phyloP scores from a whole-genome alignment of 257 asterid species.

The Solanum piurae region DNA sequence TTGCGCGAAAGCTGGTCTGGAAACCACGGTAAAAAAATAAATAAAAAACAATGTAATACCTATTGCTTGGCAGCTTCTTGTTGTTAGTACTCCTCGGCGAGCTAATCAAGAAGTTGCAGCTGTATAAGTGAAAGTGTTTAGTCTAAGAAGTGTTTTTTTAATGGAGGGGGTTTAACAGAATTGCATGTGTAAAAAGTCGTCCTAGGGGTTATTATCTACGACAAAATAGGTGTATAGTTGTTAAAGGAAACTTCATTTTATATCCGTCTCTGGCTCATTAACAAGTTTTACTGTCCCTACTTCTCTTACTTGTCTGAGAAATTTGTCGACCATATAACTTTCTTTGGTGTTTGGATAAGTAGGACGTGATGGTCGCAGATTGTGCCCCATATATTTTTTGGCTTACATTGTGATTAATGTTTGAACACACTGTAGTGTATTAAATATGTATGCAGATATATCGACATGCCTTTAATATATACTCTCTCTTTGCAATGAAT shows the following conservation, averaged over 20 bases:
- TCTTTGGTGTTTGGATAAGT: background rate
- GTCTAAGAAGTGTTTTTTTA: background rate
- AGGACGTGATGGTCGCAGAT: background rate
- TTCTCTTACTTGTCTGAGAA: background rate
- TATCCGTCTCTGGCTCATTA: background rate
- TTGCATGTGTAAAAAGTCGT: background rate
- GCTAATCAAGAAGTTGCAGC: background rate
- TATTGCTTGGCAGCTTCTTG: background rate
- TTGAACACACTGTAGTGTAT: background rate
- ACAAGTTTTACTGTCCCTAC: background rate
- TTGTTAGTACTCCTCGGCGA: background rate
- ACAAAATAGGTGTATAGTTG: background rate
- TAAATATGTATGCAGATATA: background rate
- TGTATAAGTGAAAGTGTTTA: background rate
- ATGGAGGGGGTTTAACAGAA: background rate
- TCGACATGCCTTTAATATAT: background rate
- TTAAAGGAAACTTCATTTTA: background rate
- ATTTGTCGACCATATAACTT: background rate
- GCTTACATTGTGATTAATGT: background rate
- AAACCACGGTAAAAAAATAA: too few species aligned
- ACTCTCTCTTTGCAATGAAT: background rate
- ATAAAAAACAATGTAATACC: background rate
- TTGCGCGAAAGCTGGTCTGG: too few species aligned
- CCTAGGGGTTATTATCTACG: background rate
- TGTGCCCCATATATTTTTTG: background rate